Conservation (phyloP, 1,284 basidiomycete species). For the Coniophora puteana region DNA sequence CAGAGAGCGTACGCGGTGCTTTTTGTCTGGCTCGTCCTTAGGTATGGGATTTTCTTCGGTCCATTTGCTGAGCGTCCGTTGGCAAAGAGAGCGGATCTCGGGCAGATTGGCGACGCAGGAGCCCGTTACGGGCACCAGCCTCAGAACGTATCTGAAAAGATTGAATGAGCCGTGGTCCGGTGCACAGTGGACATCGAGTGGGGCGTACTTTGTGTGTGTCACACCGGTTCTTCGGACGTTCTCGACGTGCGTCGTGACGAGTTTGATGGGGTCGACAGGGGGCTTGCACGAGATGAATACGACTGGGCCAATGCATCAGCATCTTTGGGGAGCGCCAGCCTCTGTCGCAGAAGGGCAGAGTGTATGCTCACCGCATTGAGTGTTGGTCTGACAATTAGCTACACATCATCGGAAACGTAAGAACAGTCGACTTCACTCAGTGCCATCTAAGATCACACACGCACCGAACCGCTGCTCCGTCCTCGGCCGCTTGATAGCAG, state of each 20-base stretch:
- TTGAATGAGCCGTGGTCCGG: slow-evolving; percentile 1
- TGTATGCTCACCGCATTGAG: slow-evolving; percentile 58
- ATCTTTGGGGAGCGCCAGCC: slow-evolving; percentile 3
- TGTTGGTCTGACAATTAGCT: slow-evolving; percentile 76
- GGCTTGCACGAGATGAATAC: slow-evolving; percentile 75
- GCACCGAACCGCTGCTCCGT: slow-evolving; percentile 63
- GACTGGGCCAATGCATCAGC: slow-evolving; percentile 38
- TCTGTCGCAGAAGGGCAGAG: slow-evolving; percentile 2
- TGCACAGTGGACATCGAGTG: not conserved
- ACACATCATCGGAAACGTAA: not conserved
- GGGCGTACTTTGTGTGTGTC: slow-evolving; percentile 57
- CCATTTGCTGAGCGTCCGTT: slow-evolving; percentile 48
- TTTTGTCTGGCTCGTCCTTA: slow-evolving; percentile 27
- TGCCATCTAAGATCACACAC: slow-evolving; percentile 18
- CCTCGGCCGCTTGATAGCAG: slow-evolving; percentile 62
- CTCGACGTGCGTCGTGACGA: slow-evolving; percentile 62
- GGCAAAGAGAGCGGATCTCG: slow-evolving; percentile 63
- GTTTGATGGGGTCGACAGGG: slow-evolving; percentile 72
- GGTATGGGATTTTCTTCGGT: too few relatives aligned
- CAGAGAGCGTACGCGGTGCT: slow-evolving; percentile 40
- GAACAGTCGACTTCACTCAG: not conserved
- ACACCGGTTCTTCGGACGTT: slow-evolving; percentile 60
- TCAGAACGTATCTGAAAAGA: slow-evolving; percentile 53
- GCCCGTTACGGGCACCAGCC: slow-evolving; percentile 64
- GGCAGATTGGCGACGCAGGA: slow-evolving; percentile 63